A percentile compares a stretch with the other conserved stretches of the same genome.
Evolutionary conservation across 164 flowering plant genomes (phyloP).

Genomic region (Pachysandra terminalis): DNA sequence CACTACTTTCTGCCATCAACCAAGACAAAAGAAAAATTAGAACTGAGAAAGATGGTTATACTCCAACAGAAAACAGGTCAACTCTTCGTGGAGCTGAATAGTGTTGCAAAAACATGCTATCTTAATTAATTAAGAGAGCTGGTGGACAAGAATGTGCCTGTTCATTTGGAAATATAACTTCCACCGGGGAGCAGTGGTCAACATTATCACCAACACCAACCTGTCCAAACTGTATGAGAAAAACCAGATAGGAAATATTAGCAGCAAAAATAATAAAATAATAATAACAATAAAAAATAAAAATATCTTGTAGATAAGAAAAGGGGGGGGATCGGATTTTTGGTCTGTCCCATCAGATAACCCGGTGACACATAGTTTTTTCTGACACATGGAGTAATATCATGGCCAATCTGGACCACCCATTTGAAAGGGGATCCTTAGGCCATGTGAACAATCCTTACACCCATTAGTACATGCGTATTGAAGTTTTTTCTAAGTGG

Average conservation of each 20-base stretch:
- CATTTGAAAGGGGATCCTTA: no score
- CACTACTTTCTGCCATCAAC: constrained; percentile 66
- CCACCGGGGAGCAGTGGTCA: constrained; percentile 82
- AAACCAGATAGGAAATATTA: constrained; percentile 1
- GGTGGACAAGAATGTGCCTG: constrained; percentile 48
- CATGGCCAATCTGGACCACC: no score
- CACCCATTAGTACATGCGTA: no score
- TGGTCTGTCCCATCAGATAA: no score
- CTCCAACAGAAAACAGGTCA: neutral
- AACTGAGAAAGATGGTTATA: neutral
- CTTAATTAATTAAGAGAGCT: constrained; percentile 17
- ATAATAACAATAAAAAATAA: no score
- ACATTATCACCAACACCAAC: constrained; percentile 83
- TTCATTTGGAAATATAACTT: constrained; percentile 74
- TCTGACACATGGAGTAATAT: no score
- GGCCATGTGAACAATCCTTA: no score
- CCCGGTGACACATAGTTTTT: no score
- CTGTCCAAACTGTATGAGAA: constrained; percentile 78
- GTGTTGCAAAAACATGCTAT: constrained; percentile 7
- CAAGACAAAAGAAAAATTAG: constrained; percentile 5
- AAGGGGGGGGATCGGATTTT: no score
- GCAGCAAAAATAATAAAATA: neutral
- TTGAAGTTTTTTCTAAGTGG: no score
- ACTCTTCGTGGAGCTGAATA: neutral
- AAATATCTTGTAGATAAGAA: neutral